These are phyloP conservation scores for Solanum lycopersicoides DNA, from an alignment of 257 asterid genomes.

Conservation along the genomic window DNA sequence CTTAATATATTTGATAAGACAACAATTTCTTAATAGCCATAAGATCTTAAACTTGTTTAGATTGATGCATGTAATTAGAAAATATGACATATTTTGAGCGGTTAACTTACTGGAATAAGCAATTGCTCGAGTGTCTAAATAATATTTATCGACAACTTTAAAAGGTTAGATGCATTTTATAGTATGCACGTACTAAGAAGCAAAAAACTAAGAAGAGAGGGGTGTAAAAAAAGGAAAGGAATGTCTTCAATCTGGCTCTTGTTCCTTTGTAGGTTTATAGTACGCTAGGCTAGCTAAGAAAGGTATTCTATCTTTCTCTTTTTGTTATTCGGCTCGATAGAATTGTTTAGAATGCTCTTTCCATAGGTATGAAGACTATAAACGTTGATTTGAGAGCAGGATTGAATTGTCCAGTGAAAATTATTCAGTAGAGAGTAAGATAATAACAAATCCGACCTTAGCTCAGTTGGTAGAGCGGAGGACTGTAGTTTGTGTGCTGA, in stretches of 20 bases:
- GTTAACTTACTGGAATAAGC: background rate
- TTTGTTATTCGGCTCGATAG: no score
- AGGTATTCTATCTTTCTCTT: no score
- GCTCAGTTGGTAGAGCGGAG: slow-evolving; percentile 1
- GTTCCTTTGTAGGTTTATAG: background rate
- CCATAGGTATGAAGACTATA: background rate
- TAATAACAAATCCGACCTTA: background rate
- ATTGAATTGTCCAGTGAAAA: no score
- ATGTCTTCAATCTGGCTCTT: no score
- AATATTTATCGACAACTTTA: background rate
- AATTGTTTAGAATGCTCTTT: no score
- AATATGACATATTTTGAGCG: background rate
- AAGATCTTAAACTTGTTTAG: background rate
- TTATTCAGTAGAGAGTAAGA: fast-evolving
- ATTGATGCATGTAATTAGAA: background rate
- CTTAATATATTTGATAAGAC: background rate
- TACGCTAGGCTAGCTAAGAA: no score
- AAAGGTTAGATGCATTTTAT: no score
- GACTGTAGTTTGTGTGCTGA: background rate
- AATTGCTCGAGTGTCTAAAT: background rate
- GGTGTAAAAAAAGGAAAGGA: no score
- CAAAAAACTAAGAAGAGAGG: background rate
- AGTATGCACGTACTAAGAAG: background rate
- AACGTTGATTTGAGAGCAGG: no score
- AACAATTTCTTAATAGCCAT: background rate